Evolutionary conservation across 2,329 filamentous ascomycete genomes (phyloP).

Genomic region (Pseudocercospora eumusae): DNA sequence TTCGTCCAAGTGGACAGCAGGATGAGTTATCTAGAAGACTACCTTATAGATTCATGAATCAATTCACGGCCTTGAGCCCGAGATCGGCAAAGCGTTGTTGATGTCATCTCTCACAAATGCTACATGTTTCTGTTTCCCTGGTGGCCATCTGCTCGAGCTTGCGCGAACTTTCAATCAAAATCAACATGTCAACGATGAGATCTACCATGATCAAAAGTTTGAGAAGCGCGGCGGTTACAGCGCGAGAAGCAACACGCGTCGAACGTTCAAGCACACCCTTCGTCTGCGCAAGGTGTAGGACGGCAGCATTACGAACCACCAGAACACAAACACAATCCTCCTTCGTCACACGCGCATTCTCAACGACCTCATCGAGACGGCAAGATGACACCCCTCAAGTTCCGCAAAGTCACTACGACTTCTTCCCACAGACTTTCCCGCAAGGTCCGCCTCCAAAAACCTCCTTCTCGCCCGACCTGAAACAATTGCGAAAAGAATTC

Average conservation of each 20-base stretch:
- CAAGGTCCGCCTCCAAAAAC: slow-evolving; percentile 74
- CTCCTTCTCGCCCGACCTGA: slow-evolving; percentile 71
- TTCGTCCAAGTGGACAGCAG: neutral
- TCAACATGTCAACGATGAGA: neutral
- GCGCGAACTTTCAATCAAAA: neutral
- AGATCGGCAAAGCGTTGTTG: neutral
- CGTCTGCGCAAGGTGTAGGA: slow-evolving; percentile 27
- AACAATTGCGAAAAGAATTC: slow-evolving; percentile 77
- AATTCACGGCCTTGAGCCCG: neutral
- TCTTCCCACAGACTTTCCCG: slow-evolving; percentile 82
- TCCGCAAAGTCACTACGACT: slow-evolving; percentile 70
- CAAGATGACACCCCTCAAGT: slow-evolving; percentile 24
- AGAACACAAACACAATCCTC: neutral
- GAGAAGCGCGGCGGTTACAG: neutral
- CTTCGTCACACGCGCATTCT: slow-evolving; percentile 14
- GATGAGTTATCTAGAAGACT: too few relatives aligned
- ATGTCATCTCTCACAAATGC: neutral
- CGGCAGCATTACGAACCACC: neutral
- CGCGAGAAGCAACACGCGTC: neutral
- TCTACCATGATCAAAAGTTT: neutral
- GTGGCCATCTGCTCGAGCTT: neutral
- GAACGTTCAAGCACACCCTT: slow-evolving; percentile 17
- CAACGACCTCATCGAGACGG: neutral
- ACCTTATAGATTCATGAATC: too few relatives aligned
- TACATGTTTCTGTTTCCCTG: neutral